These are phyloP conservation scores for Hanseniaspora pseudoguilliermondii DNA, from an alignment of 805 yeast genomes.

Conservation along the genomic window DNA sequence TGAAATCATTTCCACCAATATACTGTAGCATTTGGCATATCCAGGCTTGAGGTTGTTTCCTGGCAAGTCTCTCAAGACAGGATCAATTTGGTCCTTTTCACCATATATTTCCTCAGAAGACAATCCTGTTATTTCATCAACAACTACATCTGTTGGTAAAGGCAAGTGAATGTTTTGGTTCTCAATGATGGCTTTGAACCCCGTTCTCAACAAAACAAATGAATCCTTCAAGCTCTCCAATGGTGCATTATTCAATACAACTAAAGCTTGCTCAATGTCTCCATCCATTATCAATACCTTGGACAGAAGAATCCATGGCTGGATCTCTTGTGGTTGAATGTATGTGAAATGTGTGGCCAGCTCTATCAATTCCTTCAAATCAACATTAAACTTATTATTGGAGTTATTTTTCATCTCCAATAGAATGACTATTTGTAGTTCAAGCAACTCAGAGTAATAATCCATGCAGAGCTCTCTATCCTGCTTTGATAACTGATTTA, in stretches of 20 bases:
- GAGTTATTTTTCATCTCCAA: background rate
- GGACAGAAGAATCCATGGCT: slow-evolving; percentile 59
- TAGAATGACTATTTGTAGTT: slow-evolving; percentile 4
- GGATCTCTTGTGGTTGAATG: slow-evolving; percentile 62
- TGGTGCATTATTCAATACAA: slow-evolving; percentile 68
- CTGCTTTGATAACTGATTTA: slow-evolving; percentile 13
- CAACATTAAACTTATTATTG: background rate
- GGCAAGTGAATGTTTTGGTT: slow-evolving; percentile 49
- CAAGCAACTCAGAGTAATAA: slow-evolving; percentile 7
- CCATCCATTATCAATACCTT: slow-evolving; percentile 48
- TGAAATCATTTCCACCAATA: slow-evolving; percentile 53
- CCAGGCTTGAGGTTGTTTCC: slow-evolving; percentile 55
- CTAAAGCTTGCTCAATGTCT: slow-evolving; percentile 57
- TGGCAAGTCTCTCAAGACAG: slow-evolving; percentile 47
- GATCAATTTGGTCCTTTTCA: slow-evolving; percentile 58
- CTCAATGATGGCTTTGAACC: slow-evolving; percentile 18
- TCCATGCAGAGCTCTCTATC: slow-evolving; percentile 11
- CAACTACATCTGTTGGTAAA: slow-evolving; percentile 57
- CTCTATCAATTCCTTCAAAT: background rate
- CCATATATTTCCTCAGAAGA: slow-evolving; percentile 51
- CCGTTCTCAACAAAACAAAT: slow-evolving; percentile 31
- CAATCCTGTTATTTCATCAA: slow-evolving; percentile 55
- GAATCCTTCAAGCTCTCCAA: slow-evolving; percentile 60
- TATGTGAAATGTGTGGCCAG: slow-evolving; percentile 31
- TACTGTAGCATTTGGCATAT: slow-evolving; percentile 43